These are phyloP conservation scores for Solanum corneliomulleri DNA, from an alignment of 257 asterid genomes.

Conservation along the genomic window DNA sequence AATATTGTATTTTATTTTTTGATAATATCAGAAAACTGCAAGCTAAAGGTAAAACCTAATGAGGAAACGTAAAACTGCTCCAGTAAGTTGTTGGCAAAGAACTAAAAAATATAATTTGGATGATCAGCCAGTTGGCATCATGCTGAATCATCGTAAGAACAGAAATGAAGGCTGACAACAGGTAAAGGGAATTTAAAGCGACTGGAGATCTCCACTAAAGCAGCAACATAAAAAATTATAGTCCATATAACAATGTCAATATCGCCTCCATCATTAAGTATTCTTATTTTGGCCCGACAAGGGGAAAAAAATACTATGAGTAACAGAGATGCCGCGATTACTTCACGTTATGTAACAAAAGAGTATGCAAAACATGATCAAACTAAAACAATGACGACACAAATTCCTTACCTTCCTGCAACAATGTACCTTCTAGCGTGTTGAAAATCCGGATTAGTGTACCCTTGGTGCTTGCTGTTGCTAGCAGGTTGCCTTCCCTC, in stretches of 20 bases:
- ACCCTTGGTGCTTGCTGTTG: constrained; percentile 80
- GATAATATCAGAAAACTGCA: neutral
- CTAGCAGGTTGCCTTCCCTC: constrained; percentile 67
- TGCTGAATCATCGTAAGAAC: neutral
- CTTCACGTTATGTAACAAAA: neutral
- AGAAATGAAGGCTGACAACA: neutral
- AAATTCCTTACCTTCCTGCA: constrained; percentile 57
- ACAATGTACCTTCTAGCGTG: constrained; percentile 64
- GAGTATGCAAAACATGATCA: neutral
- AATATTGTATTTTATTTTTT: neutral
- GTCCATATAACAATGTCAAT: neutral
- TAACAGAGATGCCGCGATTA: neutral
- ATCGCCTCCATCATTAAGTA: neutral
- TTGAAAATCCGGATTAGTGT: constrained; percentile 64
- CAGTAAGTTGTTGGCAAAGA: neutral
- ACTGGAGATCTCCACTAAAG: neutral
- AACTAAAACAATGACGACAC: neutral
- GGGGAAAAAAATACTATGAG: neutral
- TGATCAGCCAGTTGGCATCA: neutral
- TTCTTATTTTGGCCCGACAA: neutral
- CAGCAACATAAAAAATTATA: neutral
- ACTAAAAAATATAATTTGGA: neutral
- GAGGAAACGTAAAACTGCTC: neutral
- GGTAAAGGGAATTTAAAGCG: neutral
- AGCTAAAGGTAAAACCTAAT: neutral